Conservation (phyloP, 2,329 filamentous ascomycete genomes). For the Colletotrichum phormii region DNA sequence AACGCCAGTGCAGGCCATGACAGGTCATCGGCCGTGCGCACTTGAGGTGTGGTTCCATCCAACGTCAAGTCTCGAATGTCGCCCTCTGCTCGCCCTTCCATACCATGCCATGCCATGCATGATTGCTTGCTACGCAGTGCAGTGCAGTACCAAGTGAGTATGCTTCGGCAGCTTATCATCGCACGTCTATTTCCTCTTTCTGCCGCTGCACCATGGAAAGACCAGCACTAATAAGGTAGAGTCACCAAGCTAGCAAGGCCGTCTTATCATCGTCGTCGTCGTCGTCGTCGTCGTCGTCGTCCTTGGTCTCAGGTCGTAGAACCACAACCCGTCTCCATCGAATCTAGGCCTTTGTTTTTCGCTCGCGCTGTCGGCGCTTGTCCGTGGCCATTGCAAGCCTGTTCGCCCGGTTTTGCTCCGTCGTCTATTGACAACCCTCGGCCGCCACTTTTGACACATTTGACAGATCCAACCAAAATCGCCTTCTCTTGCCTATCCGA, state of each 20-base stretch:
- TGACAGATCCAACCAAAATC: not conserved
- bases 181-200: conserved; percentile 18
- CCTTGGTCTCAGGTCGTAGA: not conserved
- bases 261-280: conserved; percentile 7
- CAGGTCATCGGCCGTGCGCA: conserved; percentile 24
- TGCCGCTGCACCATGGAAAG: not conserved
- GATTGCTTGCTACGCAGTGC: not conserved
- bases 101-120: not conserved
- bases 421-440: not conserved
- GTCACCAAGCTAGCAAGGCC: not conserved
- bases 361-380: conserved; percentile 27
- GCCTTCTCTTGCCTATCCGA: not conserved
- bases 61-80: not conserved
- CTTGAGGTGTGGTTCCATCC: conserved; percentile 12
- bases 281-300: not conserved
- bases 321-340: not conserved
- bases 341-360: conserved; percentile 12
- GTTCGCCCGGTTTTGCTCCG: not conserved
- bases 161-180: conserved; percentile 20
- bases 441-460: not conserved
- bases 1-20: not conserved
- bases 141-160: not conserved
- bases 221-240: not conserved
- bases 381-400: not conserved
- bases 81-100: not conserved